A percentile compares a stretch with the other conserved stretches of the same genome.
phyloP scores from a whole-genome alignment of 2,329 filamentous ascomycete genomes.

The Colletotrichum liriopes region DNA sequence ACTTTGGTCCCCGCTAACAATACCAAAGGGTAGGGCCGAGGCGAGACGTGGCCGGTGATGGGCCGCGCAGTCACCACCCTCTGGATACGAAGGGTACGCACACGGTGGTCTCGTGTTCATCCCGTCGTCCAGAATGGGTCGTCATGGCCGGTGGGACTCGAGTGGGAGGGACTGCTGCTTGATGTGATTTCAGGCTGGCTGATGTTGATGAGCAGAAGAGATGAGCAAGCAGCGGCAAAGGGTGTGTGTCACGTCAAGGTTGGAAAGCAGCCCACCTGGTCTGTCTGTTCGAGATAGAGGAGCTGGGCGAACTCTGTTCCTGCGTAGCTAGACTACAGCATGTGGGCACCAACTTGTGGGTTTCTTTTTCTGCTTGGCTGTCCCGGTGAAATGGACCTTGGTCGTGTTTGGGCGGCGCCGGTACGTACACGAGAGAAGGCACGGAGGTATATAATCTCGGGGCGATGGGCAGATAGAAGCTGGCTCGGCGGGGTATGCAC shows the following conservation, averaged over 20 bases:
- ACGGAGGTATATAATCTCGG: background rate
- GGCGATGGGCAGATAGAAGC: too few species aligned
- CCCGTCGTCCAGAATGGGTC: background rate
- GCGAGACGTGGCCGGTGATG: background rate
- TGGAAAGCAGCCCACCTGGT: background rate
- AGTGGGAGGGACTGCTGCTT: background rate
- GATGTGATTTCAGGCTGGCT: background rate
- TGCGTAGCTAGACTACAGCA: background rate
- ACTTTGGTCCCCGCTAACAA: too few species aligned
- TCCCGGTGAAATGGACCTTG: background rate
- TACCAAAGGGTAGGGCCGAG: too few species aligned
- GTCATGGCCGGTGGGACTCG: background rate
- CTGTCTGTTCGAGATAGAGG: conserved; percentile 14
- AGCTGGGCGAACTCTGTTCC: conserved; percentile 1
- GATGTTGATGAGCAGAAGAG: background rate
- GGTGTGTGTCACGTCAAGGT: too few species aligned
- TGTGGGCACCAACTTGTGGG: background rate
- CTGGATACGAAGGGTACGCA: background rate
- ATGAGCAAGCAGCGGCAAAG: background rate
- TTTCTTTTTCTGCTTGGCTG: background rate
- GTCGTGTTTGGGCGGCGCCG: background rate
- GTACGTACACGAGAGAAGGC: background rate
- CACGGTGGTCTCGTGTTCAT: background rate
- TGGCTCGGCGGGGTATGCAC: too few species aligned
- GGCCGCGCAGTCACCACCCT: background rate